Percentiles rank a stretch among this genome's conserved stretches.
Evolutionary conservation across 2,329 filamentous ascomycete genomes (phyloP).

Genomic region (Verticillium nubilum): DNA sequence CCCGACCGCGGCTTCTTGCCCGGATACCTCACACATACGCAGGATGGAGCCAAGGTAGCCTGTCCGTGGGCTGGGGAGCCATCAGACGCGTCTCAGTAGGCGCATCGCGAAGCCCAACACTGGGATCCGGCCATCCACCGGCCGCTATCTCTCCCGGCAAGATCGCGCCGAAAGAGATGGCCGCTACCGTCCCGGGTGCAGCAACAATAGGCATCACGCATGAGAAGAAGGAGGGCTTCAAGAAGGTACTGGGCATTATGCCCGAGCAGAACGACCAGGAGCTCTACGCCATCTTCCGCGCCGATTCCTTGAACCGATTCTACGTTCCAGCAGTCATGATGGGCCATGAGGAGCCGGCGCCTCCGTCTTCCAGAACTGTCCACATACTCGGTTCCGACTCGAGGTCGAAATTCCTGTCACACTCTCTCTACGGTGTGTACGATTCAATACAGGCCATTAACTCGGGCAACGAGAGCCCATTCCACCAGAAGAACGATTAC

Average conservation of each 20-base stretch:
- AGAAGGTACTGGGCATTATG: constrained; percentile 7
- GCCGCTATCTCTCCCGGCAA: constrained; percentile 4
- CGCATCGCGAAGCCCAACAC: constrained; percentile 17
- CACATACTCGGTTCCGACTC: constrained; percentile 36
- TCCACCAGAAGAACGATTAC: constrained; percentile 3
- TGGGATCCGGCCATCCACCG: constrained; percentile 3
- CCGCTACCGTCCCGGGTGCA: constrained; percentile 16
- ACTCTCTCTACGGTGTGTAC: constrained; percentile 33
- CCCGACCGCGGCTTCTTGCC: constrained; percentile 37
- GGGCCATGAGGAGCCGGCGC: constrained; percentile 19
- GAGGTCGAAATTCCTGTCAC: constrained; percentile 33
- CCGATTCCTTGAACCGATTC: constrained; percentile 17
- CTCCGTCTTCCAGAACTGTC: constrained; percentile 28
- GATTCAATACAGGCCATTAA: constrained; percentile 30
- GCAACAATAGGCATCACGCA: constrained; percentile 7
- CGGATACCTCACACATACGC: constrained; percentile 30
- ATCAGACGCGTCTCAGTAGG: constrained; percentile 18
- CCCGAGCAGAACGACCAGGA: constrained; percentile 8
- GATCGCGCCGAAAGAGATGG: constrained; percentile 14
- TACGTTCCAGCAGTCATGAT: constrained; percentile 31
- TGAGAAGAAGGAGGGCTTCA: constrained; percentile 1
- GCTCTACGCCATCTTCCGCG: constrained; percentile 12
- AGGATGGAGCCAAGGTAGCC: constrained; percentile 35
- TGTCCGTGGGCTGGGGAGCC: constrained; percentile 29
- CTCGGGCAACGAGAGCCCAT: neutral